Evolutionary conservation across 1,284 basidiomycete genomes (phyloP).

Genomic region (Rhodotorula glutinis): DNA sequence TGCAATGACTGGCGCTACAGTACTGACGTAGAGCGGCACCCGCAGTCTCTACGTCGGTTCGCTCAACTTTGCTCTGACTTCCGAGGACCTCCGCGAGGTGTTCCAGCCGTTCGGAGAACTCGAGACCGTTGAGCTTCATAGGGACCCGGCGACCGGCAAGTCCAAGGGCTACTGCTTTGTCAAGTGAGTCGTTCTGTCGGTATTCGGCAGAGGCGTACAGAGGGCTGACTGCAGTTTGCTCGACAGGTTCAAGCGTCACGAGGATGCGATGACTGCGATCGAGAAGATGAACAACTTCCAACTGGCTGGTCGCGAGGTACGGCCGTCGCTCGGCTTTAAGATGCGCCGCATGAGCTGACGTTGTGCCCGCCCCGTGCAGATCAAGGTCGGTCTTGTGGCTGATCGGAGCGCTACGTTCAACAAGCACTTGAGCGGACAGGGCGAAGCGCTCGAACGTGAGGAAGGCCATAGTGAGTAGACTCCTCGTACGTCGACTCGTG

Average conservation of each 20-base stretch:
- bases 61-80: conserved; percentile 90
- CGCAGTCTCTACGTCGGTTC: conserved; percentile 90
- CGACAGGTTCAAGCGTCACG: conserved; percentile 74
- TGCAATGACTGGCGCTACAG: too few relatives aligned
- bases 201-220: background rate
- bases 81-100: conserved; percentile 94
- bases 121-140: conserved; percentile 96
- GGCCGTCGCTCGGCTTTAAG: background rate
- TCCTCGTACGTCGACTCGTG: too few relatives aligned
- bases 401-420: conserved; percentile 39
- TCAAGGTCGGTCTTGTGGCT: conserved; percentile 44
- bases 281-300: conserved; percentile 99
- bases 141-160: conserved; percentile 70
- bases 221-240: conserved; percentile 1
- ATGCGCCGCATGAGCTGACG: background rate
- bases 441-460: conserved; percentile 33
- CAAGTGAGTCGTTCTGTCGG: conserved; percentile 60
- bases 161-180: conserved; percentile 98
- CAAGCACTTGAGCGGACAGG: conserved; percentile 20
- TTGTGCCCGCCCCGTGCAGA: conserved; percentile 19
- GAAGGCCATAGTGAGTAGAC: conserved; percentile 19
- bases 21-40: too few relatives aligned
- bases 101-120: conserved; percentile 98
- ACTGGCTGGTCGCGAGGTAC: conserved; percentile 83
- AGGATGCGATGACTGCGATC: conserved; percentile 91